Evolutionary conservation across 306 rosid species (phyloP), one percentile per base, ranked within the genome.

Genomic region (Herpetospermum pedunculosum): DNA sequence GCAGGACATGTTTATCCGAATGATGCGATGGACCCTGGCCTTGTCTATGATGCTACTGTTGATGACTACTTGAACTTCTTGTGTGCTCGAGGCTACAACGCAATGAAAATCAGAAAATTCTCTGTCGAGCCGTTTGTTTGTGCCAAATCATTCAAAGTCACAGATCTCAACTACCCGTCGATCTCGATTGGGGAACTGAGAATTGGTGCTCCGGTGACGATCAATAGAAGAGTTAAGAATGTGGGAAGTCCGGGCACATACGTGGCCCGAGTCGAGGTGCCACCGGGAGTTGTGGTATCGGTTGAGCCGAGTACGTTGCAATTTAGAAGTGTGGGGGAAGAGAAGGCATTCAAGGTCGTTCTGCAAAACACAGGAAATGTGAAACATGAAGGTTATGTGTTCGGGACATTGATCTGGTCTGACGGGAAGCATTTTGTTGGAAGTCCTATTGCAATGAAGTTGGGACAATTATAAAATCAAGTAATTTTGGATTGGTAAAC

Each of bases 141-240:
- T 59, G 76, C 77, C 23, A 73, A 73, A 46, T 18, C 59, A 0
- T 80, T 54, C 81, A 82, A 8, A 10, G 3, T 77, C 3, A 23
- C 48, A 15, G 85, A 88, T 79, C 67, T 88, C 50, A 86, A 86
- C 62, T 84, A 86, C 75, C 94, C 94, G 19, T 16, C 89, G 18
- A 83, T 86, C 49, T 44, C 79, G 10, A 10, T 84, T 37, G 37
- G 74, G 4, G 4, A 3, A 7, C 37, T 75, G 8, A 29, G 5
- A 3, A 43, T 18, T 6, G 14, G 60, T 21, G 58, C 29, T n/a
- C 3, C 74, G 2, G 15, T 44, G 14, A 81, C 57, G 4, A 44
- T 63, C 59, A 54, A 83, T 30, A 80, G 89, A 67, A 80, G 72
- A 12, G 77, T 86, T 58, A 86, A 82, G n/a, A 88, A 84, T 26